These are phyloP conservation scores for Pelagomonas calceolata DNA, from an alignment of 108 stramenopile species.

Conservation along the genomic window DNA sequence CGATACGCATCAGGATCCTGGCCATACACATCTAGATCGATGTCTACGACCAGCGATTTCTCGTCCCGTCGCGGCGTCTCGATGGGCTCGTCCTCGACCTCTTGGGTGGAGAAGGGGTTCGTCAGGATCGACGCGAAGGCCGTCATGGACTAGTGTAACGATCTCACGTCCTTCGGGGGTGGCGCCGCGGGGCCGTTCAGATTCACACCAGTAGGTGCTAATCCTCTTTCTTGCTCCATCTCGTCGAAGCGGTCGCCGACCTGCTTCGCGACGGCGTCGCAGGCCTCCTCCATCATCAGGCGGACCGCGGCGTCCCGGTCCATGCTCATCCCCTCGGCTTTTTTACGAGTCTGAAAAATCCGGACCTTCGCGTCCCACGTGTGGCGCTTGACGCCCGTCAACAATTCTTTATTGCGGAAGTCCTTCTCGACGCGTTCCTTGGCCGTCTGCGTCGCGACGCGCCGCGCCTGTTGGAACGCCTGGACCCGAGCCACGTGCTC, in stretches of 20 bases:
- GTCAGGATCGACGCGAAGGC: neutral
- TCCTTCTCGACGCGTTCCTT: constrained; percentile 29
- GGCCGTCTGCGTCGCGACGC: constrained; percentile 24
- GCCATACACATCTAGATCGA: neutral
- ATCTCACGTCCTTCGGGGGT: neutral
- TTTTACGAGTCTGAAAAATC: constrained; percentile 39
- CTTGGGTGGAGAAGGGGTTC: neutral
- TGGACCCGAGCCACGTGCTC: constrained; percentile 17
- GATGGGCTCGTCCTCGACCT: neutral
- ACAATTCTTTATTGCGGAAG: constrained; percentile 26
- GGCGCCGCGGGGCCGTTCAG: neutral
- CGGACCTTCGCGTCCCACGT: constrained; percentile 51
- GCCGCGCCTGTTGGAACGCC: constrained; percentile 31
- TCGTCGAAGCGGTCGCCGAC: constrained; percentile 30
- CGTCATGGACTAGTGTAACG: neutral
- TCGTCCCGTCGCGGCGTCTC: neutral
- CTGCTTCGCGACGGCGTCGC: constrained; percentile 17
- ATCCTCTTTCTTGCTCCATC: constrained; percentile 23
- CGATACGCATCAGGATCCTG: neutral
- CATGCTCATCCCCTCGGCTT: constrained; percentile 26
- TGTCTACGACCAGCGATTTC: neutral
- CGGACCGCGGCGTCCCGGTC: constrained; percentile 30
- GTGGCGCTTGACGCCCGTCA: constrained; percentile 27
- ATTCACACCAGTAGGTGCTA: constrained; percentile 6
- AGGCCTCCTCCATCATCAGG: constrained; percentile 33